Conservation (phyloP, 2,329 filamentous ascomycete genomes). For the Eurotiales sp. region DNA sequence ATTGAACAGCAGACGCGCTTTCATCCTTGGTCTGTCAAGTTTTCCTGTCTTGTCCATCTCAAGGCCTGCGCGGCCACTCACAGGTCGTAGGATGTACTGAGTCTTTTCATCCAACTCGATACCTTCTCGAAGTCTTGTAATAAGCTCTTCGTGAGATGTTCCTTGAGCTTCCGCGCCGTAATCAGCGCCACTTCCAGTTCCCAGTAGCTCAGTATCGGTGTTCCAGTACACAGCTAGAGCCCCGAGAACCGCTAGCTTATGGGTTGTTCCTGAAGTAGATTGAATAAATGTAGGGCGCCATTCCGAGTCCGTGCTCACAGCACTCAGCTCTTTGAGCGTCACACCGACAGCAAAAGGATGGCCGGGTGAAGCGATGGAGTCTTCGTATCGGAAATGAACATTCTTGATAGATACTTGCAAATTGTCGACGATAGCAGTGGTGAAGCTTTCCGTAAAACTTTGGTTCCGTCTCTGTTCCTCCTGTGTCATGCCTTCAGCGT, state of each 20-base stretch:
- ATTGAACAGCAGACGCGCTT: conserved; percentile 87
- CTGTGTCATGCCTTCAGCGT: conserved; percentile 84
- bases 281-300: conserved; percentile 98
- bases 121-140: conserved; percentile 71
- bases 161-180: conserved; percentile 56
- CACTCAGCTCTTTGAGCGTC: conserved; percentile 93
- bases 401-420: conserved; percentile 97
- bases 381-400: conserved; percentile 96
- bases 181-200: conserved; percentile 71
- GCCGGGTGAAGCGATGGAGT: conserved; percentile 89
- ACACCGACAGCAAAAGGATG: conserved; percentile 92
- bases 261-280: conserved; percentile 73
- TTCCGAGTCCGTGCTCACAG: conserved; percentile 88
- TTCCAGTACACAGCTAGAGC: conserved; percentile 97
- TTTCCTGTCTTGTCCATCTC: conserved; percentile 92
- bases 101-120: conserved; percentile 74
- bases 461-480: conserved; percentile 98
- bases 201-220: conserved; percentile 81
- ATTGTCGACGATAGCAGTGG: conserved; percentile 97
- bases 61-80: conserved; percentile 90
- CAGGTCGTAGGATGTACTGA: conserved; percentile 93
- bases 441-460: conserved; percentile 91
- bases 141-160: conserved; percentile 68
- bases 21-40: conserved; percentile 74
- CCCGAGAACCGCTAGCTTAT: conserved; percentile 89